These are phyloP conservation scores for Pseudogymnoascus sp. DNA, from an alignment of 2,329 filamentous ascomycete genomes.

Conservation along the genomic window DNA sequence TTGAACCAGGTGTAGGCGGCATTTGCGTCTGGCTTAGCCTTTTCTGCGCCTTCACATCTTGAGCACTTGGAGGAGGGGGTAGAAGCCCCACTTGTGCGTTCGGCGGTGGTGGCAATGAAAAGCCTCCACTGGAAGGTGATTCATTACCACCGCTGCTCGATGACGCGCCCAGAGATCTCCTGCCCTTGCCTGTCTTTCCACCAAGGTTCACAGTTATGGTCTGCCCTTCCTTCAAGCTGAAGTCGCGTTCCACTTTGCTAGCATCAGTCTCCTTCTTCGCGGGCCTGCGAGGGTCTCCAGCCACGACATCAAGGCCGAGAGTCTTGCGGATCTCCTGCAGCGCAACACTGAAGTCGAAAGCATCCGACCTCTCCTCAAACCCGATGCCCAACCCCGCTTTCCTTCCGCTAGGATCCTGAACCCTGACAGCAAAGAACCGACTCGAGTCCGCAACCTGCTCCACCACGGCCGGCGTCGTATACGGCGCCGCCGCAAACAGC, in stretches of 20 bases:
- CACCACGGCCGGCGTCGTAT: slow-evolving; percentile 55
- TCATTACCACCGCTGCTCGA: slow-evolving; percentile 15
- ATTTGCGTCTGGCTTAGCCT: slow-evolving; percentile 43
- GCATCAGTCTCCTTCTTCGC: slow-evolving; percentile 30
- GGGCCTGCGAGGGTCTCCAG: slow-evolving; percentile 19
- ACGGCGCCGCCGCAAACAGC: slow-evolving; percentile 78
- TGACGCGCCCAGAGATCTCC: slow-evolving; percentile 24
- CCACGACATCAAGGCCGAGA: slow-evolving; percentile 48
- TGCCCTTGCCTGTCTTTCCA: slow-evolving; percentile 35
- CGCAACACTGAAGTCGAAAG: slow-evolving; percentile 76
- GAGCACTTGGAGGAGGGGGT: slow-evolving; percentile 58
- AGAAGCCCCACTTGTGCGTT: slow-evolving; percentile 31
- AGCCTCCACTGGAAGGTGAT: slow-evolving; percentile 43
- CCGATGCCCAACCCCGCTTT: slow-evolving; percentile 77
- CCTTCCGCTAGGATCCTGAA: slow-evolving; percentile 64
- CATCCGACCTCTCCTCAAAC: slow-evolving; percentile 77
- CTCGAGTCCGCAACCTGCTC: slow-evolving; percentile 72
- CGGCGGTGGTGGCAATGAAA: slow-evolving; percentile 68
- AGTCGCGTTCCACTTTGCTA: slow-evolving; percentile 55
- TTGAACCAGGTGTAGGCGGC: slow-evolving; percentile 32
- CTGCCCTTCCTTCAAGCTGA: slow-evolving; percentile 81
- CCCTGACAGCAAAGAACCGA: slow-evolving; percentile 76
- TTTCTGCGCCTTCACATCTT: slow-evolving; percentile 53
- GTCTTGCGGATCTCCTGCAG: slow-evolving; percentile 70
- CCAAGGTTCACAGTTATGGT: slow-evolving; percentile 76